Percentiles rank a stretch among this genome's conserved stretches.
phyloP scores from a whole-genome alignment of 2,329 filamentous ascomycete species.

The Sclerotinia minor region DNA sequence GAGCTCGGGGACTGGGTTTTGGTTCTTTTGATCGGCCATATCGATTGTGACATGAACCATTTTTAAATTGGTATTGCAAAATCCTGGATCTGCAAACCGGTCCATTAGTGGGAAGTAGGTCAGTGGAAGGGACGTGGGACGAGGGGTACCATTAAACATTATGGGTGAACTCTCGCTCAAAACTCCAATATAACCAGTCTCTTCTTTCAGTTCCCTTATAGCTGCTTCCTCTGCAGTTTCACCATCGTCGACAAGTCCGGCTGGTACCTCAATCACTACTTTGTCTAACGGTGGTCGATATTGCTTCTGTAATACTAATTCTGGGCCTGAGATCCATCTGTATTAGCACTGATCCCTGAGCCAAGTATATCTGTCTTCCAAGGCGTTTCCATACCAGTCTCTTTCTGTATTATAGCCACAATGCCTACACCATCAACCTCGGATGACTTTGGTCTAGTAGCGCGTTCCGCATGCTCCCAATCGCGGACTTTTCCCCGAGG shows the following conservation, averaged over 20 bases:
- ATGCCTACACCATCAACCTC: constrained; percentile 74
- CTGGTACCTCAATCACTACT: constrained; percentile 63
- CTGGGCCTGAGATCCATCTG: constrained; percentile 44
- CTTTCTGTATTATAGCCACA: constrained; percentile 63
- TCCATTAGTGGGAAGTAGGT: background rate
- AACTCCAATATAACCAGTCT: constrained; percentile 64
- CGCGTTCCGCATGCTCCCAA: constrained; percentile 74
- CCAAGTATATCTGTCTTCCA: background rate
- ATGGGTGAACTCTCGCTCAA: constrained; percentile 59
- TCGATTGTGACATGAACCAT: constrained; percentile 54
- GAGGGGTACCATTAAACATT: constrained; percentile 58
- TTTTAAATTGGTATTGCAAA: constrained; percentile 65
- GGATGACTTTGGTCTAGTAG: constrained; percentile 60
- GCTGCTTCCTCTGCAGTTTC: constrained; percentile 63
- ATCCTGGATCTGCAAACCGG: constrained; percentile 53
- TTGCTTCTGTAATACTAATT: constrained; percentile 66
- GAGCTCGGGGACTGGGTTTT: constrained; percentile 49
- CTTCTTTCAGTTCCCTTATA: constrained; percentile 63
- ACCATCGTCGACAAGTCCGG: constrained; percentile 61
- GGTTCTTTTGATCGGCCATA: constrained; percentile 47
- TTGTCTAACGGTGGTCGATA: constrained; percentile 62
- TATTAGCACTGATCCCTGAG: background rate
- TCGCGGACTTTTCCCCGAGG: constrained; percentile 57
- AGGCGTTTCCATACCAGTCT: constrained; percentile 45
- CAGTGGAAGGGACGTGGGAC: background rate